Conservation (phyloP, 2,329 filamentous ascomycete genomes). For the Botrytis squamosa region DNA sequence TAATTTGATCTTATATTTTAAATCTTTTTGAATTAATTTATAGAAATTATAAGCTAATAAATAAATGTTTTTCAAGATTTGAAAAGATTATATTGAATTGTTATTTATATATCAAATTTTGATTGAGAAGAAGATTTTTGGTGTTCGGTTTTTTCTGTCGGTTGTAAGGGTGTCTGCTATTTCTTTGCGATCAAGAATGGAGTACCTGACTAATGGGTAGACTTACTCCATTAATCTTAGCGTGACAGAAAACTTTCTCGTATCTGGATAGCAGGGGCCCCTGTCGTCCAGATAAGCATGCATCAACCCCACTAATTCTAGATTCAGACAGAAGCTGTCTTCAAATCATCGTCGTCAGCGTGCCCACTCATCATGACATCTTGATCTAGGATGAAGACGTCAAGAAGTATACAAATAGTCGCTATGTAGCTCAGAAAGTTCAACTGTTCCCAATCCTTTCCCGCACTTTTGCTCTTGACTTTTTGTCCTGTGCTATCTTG, state of each 20-base stretch:
- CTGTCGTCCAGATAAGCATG: not conserved
- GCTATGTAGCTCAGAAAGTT: not conserved
- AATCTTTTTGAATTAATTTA: too few species aligned
- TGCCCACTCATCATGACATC: not conserved
- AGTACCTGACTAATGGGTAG: not conserved
- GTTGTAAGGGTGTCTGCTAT: too few species aligned
- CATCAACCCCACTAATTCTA: not conserved
- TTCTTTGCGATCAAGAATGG: not conserved
- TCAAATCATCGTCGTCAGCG: not conserved
- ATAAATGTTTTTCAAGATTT: too few species aligned
- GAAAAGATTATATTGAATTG: too few species aligned
- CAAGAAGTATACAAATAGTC: not conserved
- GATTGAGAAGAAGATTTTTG: too few species aligned
- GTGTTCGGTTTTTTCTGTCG: too few species aligned
- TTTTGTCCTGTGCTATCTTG: not conserved
- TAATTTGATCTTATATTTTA: too few species aligned
- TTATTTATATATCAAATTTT: too few species aligned
- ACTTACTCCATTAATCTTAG: not conserved
- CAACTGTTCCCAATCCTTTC: accelerated
- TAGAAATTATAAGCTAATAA: too few species aligned
- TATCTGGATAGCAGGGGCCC: not conserved
- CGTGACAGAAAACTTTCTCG: not conserved
- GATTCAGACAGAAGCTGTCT: not conserved
- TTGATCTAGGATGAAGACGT: not conserved
- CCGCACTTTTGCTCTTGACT: not conserved